These are phyloP conservation scores for Hygrophila difformis DNA, from an alignment of 257 asterid genomes.

Conservation along the genomic window DNA sequence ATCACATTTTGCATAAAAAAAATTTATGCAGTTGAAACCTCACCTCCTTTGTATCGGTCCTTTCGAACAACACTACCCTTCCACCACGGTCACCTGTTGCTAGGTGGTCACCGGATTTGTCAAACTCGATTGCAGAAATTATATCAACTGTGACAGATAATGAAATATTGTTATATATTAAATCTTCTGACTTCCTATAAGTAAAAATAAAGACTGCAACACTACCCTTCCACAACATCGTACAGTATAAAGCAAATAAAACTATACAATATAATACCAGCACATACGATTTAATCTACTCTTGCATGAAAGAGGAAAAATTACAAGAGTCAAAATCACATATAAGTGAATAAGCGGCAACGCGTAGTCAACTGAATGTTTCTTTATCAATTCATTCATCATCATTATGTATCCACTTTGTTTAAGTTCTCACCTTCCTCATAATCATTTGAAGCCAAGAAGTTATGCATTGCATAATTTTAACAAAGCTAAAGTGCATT, in stretches of 20 bases:
- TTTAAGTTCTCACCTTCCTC: not conserved
- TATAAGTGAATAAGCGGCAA: not conserved
- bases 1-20: slow-evolving; percentile 7
- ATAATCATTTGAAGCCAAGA: slow-evolving; percentile 12
- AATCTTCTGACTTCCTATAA: slow-evolving; percentile 4
- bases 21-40: slow-evolving; percentile 12
- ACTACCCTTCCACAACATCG: too few species aligned
- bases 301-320: slow-evolving; percentile 17
- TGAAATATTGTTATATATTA: not conserved
- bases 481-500: not conserved
- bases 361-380: too few species aligned
- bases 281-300: slow-evolving; percentile 7
- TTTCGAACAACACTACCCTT: slow-evolving; percentile 78
- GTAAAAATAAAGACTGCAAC: not conserved
- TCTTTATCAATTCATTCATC: too few species aligned
- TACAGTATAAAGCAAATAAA: slow-evolving; percentile 2
- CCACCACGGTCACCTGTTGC: slow-evolving; percentile 95
- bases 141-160: slow-evolving; percentile 57
- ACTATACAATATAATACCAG: not conserved
- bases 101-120: slow-evolving; percentile 69
- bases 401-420: too few species aligned
- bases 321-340: not conserved
- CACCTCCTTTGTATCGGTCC: slow-evolving; percentile 68
- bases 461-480: not conserved
- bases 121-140: slow-evolving; percentile 73